Evolutionary conservation across 345 rosid genomes (phyloP), one percentile per base, ranked within the genome.

Genomic region (Jatropha curcas): DNA sequence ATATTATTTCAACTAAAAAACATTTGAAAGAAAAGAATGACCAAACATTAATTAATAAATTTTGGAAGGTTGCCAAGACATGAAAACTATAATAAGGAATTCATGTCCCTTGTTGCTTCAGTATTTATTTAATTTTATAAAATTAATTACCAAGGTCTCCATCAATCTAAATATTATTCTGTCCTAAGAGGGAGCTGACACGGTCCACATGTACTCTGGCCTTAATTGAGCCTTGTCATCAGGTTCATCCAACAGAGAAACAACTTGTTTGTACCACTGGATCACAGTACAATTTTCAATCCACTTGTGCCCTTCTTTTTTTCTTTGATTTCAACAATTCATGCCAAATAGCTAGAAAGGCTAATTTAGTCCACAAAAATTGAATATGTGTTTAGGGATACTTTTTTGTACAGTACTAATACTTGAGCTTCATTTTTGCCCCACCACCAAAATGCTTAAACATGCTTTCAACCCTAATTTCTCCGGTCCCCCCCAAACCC

Each of bases 141-240:
- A 55, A 51, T 37, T 60, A 72, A 77, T 74, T 68, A 82, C 77
- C 80, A 60, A 19, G 14, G 86, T 84, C 83, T 43, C 60, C 17
- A 80, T 84, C 86, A 70, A 67, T 39, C 30, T 56, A 33, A 34
- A 51, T 52, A 72, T 60, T 35, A 28, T 70, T 76, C 71, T 52
- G 58, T 68, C 56, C 61, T 43, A 43, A 70, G 65, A 71, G 79
- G 81, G 67, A 51, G 71, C 82, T 56, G 46, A 65, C 65, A 65
- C 24, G 82, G 89, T 79, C 87, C 87, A 74, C 84, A 41, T 41
- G 72, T 63, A 39, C 68, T 63, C 46, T 65, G 68, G 64, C 70
- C 77, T 60, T 52, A 60, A 52, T 39, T 50, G 52, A 70, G 70
- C 65, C 34, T 31, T 80, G 74, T 77, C 72, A 55, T 61, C 62